These are phyloP conservation scores for Talaromyces pinophilus DNA, from an alignment of 2,329 filamentous ascomycete species.

Conservation along the genomic window DNA sequence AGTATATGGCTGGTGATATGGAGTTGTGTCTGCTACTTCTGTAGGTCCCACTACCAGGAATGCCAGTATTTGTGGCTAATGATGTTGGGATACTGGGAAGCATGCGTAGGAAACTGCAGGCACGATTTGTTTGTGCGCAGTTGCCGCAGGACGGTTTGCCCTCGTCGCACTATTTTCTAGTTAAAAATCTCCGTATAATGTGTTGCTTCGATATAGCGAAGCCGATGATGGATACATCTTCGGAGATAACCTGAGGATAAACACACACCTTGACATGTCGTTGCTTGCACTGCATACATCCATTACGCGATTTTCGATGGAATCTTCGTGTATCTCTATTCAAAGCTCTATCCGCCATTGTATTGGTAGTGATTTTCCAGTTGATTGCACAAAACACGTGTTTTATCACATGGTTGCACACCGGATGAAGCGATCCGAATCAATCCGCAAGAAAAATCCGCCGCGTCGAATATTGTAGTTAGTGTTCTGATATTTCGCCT, in stretches of 20 bases:
- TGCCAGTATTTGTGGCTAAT: not conserved
- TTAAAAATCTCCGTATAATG: not conserved
- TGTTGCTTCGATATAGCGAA: not conserved
- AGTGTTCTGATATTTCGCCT: too few relatives aligned
- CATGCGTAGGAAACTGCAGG: conserved; percentile 22
- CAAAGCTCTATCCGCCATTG: conserved; percentile 3
- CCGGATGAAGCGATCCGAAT: not conserved
- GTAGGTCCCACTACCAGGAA: not conserved
- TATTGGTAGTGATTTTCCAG: not conserved
- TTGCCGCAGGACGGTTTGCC: conserved; percentile 21
- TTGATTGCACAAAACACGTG: not conserved
- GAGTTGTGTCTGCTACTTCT: not conserved
- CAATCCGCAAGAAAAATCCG: not conserved
- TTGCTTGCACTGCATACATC: conserved; percentile 25
- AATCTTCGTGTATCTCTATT: conserved; percentile 22
- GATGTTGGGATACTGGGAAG: conserved; percentile 20
- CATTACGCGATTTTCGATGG: conserved; percentile 25
- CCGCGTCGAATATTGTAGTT: not conserved
- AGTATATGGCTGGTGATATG: not conserved
- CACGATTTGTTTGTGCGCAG: conserved; percentile 21
- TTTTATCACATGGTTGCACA: not conserved
- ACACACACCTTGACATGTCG: conserved; percentile 26
- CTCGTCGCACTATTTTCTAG: conserved; percentile 23
- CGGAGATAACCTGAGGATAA: not conserved
- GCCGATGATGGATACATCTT: not conserved